phyloP scores from a whole-genome alignment of 805 yeast genomes.

The Candida ipomoeae region DNA sequence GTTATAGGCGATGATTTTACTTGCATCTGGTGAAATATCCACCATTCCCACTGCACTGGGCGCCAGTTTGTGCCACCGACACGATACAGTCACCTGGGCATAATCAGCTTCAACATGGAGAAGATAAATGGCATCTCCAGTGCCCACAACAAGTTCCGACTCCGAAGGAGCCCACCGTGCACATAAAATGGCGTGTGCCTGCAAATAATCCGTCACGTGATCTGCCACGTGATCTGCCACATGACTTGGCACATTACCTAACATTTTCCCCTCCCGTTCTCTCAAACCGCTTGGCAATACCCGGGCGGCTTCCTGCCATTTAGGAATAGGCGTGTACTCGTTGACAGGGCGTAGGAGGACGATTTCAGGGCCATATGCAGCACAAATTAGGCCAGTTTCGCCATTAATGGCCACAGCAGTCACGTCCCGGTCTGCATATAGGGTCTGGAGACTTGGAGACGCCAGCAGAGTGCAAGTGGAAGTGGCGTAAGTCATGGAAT shows the following conservation, averaged over 20 bases:
- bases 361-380: conserved; percentile 44
- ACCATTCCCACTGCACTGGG: conserved; percentile 58
- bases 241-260: background rate
- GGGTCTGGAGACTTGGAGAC: conserved; percentile 57
- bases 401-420: conserved; percentile 60
- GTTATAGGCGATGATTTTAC: conserved; percentile 54
- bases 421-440: conserved; percentile 67
- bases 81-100: conserved; percentile 33
- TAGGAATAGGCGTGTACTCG: conserved; percentile 39
- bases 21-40: conserved; percentile 63
- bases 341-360: conserved; percentile 55
- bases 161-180: conserved; percentile 52
- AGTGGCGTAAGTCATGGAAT: conserved; percentile 14
- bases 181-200: conserved; percentile 19
- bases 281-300: conserved; percentile 4
- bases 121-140: conserved; percentile 46
- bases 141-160: conserved; percentile 60
- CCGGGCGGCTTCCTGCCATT: conserved; percentile 41
- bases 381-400: conserved; percentile 55
- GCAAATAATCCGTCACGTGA: background rate
- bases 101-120: conserved; percentile 49
- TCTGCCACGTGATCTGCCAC: background rate
- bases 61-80: conserved; percentile 49
- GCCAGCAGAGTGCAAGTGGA: background rate
- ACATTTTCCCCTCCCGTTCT: background rate